Conservation (phyloP, 73 alveolate genomes). For the Paramecium sexaurelia region DNA sequence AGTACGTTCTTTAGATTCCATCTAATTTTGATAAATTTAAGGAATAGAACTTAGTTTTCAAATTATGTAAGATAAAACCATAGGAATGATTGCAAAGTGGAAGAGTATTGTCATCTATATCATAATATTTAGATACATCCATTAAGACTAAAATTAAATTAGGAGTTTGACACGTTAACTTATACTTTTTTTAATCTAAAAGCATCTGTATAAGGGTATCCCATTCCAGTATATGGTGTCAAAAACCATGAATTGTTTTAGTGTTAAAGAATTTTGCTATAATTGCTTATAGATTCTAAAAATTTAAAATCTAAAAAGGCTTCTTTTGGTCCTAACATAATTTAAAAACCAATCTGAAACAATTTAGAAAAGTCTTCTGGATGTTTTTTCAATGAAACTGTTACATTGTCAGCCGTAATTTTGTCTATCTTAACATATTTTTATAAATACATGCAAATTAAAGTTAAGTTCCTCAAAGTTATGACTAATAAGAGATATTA, state of each 20-base stretch:
- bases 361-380: neutral
- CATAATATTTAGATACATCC: neutral
- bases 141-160: neutral
- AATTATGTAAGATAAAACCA: neutral
- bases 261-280: neutral
- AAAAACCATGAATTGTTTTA: neutral
- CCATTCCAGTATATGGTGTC: neutral
- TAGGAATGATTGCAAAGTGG: neutral
- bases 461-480: neutral
- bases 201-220: neutral
- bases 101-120: neutral
- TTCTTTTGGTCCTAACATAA: neutral
- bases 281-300: neutral
- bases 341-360: neutral
- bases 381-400: neutral
- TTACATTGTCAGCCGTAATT: neutral
- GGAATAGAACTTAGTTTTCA: neutral
- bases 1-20: neutral
- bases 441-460: neutral
- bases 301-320: neutral
- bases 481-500: neutral
- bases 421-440: neutral
- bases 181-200: neutral
- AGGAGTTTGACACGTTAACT: no score
- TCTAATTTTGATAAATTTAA: neutral